Percentiles rank a stretch among this genome's conserved stretches.
Conservation (phyloP, 2,329 filamentous ascomycete genomes). For the Tolypocladium endophyticum region DNA sequence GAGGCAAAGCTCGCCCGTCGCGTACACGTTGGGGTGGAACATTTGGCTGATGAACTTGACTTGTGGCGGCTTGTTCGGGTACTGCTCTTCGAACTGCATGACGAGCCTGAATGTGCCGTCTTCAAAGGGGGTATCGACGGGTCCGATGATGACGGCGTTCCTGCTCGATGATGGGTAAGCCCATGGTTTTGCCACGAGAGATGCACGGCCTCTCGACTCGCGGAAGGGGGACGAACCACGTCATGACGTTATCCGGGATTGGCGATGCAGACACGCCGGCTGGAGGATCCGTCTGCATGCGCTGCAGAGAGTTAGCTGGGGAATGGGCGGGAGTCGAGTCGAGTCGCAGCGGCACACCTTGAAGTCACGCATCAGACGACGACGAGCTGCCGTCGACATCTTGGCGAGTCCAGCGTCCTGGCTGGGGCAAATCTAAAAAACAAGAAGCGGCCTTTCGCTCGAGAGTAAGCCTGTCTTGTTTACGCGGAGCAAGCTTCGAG, state of each 20-base stretch:
- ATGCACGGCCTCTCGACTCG: not conserved
- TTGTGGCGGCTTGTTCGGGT: slow-evolving; percentile 93
- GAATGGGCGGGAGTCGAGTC: not conserved
- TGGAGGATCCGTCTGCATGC: slow-evolving; percentile 98
- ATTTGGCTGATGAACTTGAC: slow-evolving; percentile 99
- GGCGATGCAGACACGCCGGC: slow-evolving; percentile 94
- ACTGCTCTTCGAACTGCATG: slow-evolving; percentile 99
- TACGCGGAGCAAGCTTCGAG: not conserved
- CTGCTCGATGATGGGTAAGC: slow-evolving; percentile 33
- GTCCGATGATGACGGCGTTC: slow-evolving; percentile 98
- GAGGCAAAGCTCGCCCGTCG: slow-evolving; percentile 88
- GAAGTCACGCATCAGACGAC: slow-evolving; percentile 98
- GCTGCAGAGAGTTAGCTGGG: slow-evolving; percentile 38
- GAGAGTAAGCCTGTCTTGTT: not conserved
- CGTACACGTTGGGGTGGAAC: slow-evolving; percentile 99
- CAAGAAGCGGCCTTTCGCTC: not conserved
- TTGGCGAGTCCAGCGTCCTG: slow-evolving; percentile 6
- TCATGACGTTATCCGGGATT: slow-evolving; percentile 95
- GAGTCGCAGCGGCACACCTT: slow-evolving; percentile 53
- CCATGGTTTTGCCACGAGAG: not conserved
- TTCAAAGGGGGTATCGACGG: slow-evolving; percentile 93
- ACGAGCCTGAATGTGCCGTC: slow-evolving; percentile 95
- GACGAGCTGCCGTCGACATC: slow-evolving; percentile 85
- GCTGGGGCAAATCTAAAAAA: slow-evolving; percentile 2
- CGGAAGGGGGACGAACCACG: slow-evolving; percentile 51